phyloP scores from a whole-genome alignment of 352 stramenopile genomes.

The Phytophthora uliginosa region DNA sequence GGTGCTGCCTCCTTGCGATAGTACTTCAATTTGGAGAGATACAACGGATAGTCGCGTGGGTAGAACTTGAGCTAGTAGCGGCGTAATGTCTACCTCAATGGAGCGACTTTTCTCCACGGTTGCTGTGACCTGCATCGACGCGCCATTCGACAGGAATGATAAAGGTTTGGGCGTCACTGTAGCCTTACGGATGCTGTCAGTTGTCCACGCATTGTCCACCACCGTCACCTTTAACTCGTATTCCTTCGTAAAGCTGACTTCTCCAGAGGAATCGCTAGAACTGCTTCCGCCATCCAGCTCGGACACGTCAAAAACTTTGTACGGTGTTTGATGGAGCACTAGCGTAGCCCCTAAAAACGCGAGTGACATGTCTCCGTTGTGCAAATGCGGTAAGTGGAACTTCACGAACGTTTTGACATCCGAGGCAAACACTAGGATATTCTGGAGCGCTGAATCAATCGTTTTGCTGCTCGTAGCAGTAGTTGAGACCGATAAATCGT shows the following conservation, averaged over 20 bases:
- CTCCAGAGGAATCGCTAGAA: constrained; percentile 3
- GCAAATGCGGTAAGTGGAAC: constrained; percentile 68
- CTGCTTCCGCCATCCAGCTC: constrained; percentile 21
- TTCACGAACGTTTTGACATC: constrained; percentile 69
- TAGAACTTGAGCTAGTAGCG: constrained; percentile 49
- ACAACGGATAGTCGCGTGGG: constrained; percentile 51
- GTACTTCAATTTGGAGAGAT: constrained; percentile 64
- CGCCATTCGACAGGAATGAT: constrained; percentile 26
- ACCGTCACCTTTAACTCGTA: constrained; percentile 60
- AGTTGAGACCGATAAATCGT: constrained; percentile 57
- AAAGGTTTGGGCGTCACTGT: constrained; percentile 22
- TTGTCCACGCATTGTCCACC: constrained; percentile 64
- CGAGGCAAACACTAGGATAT: constrained; percentile 59
- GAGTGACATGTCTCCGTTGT: constrained; percentile 55
- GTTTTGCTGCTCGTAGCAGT: constrained; percentile 16
- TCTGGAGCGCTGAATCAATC: constrained; percentile 31
- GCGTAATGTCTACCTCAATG: constrained; percentile 63
- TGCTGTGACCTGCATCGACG: constrained; percentile 48
- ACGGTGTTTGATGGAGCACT: constrained; percentile 68
- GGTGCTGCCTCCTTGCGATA: constrained; percentile 38
- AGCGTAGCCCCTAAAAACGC: constrained; percentile 46
- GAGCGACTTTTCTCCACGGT: constrained; percentile 58
- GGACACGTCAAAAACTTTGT: constrained; percentile 72
- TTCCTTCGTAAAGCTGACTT: constrained; percentile 49
- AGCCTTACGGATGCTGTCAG: constrained; percentile 27